Evolutionary conservation across 192 early-diverging fungal genomes (phyloP), one percentile per base, ranked within the genome.

Genomic region (Entomortierella chlamydospora): DNA sequence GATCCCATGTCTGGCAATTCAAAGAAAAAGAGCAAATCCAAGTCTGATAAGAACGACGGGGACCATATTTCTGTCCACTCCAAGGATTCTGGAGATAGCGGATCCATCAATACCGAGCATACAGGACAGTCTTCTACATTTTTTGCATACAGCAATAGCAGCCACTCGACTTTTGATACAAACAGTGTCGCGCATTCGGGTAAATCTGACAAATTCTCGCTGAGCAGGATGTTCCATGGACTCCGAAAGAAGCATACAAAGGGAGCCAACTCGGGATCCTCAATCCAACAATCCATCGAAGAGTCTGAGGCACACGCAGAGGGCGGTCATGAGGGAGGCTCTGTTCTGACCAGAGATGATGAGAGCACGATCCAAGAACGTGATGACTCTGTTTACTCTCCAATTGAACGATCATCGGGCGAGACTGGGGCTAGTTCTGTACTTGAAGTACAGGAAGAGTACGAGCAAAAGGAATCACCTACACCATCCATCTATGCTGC

Each of bases 171-270:
- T 9, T 9, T 54, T 22, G 68, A 61, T 47, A 47, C 45, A 47
- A 12, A 12, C 15, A 47, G 15, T 17, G 8, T 12, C 4, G 52
- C 66, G 22, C 25, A 57, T 7, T 61, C 68, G 18, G 1, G 57
- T 13, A 59, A 50, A 37, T 34, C 47, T 22, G 76, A 79, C 50
- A 79, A 79, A 57, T 79, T 79, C 39, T 79, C 76, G 17, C 34
- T 79, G 22, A 70, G 57, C 68, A 79, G 49, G 52, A 79, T 79
- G 76, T 66, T 79, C 37, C 62, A 79, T 22, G 76, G 76, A 7
- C 66, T 79, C 39, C 54, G 61, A 2, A 79, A 70, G 63, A 79
- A 66, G n/a, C 76, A 79, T 39, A 70, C 67, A 2, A 79, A 79
- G n/a, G 62, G 68, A 1, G 47, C 57, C 0, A 61, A 45, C 33